Percentiles rank a stretch among this genome's conserved stretches.
Evolutionary conservation across 176 grass and related monocot genomes (phyloP).

Genomic region (Oryza officinalis): DNA sequence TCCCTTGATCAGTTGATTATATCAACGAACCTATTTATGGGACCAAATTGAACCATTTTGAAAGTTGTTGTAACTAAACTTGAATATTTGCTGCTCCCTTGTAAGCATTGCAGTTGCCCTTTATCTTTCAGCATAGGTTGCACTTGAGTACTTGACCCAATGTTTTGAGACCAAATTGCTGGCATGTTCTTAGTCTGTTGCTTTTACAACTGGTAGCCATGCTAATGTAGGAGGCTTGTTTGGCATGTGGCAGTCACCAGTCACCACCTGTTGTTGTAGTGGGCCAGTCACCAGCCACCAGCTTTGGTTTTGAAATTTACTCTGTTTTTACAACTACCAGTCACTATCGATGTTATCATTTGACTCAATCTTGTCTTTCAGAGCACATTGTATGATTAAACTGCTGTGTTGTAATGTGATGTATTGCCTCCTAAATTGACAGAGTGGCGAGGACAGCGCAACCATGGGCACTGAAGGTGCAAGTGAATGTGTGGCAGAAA

Average conservation of each 20-base stretch:
- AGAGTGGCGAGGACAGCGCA: background rate
- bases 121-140: background rate
- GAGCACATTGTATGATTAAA: background rate
- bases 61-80: background rate
- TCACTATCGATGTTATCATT: background rate
- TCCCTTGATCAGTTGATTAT: background rate
- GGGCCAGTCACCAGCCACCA: too few species aligned
- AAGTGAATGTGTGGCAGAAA: background rate
- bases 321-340: background rate
- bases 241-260: background rate
- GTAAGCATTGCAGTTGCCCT: background rate
- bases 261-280: background rate
- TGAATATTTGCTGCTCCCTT: too few species aligned
- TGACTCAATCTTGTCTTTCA: background rate
- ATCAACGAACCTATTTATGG: background rate
- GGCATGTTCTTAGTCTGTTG: background rate
- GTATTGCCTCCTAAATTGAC: background rate
- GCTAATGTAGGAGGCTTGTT: background rate
- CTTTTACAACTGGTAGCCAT: background rate
- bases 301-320: too few species aligned
- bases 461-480: background rate
- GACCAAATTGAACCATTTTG: conserved; percentile 10
- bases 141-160: background rate
- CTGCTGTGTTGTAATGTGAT: background rate
- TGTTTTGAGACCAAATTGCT: background rate